Conservation (phyloP, 2,329 filamentous ascomycete species). For the Sporothrix variecibatus region DNA sequence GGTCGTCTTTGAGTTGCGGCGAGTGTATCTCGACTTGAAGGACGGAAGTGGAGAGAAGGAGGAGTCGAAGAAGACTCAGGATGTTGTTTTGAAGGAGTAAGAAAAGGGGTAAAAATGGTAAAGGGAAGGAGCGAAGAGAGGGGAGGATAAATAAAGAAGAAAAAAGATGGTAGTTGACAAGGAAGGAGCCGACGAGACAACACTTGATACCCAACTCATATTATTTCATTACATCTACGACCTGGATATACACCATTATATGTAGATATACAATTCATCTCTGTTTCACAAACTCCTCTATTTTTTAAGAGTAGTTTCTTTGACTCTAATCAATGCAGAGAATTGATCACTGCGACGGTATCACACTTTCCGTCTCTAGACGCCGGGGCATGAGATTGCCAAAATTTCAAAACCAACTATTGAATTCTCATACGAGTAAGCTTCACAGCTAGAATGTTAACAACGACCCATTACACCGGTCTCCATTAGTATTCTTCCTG, state of each 20-base stretch:
- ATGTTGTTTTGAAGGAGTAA: not conserved
- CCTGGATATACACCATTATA: not conserved
- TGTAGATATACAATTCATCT: not conserved
- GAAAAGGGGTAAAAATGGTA: not conserved
- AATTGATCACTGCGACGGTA: too few relatives aligned
- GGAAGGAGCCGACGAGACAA: constrained; percentile 4
- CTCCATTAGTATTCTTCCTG: not conserved
- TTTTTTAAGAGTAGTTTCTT: too few relatives aligned
- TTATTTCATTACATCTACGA: not conserved
- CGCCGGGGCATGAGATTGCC: too few relatives aligned
- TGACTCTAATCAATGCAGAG: too few relatives aligned
- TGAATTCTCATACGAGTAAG: too few relatives aligned
- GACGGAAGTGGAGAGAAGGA: not conserved
- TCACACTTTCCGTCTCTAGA: too few relatives aligned
- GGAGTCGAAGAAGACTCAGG: not conserved
- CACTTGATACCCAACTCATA: constrained; percentile 18
- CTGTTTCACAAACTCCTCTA: not conserved
- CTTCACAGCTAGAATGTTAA: not conserved
- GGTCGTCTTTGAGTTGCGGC: constrained; percentile 80
- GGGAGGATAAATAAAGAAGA: not conserved
- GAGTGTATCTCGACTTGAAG: constrained; percentile 55
- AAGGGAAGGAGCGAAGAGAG: not conserved
- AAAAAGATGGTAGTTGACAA: too few relatives aligned
- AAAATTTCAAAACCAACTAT: too few relatives aligned
- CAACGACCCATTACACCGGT: not conserved